Percentiles rank a stretch among this genome's conserved stretches.
phyloP scores from a whole-genome alignment of 2,329 filamentous ascomycete species.

The Bipolaris victoriae region DNA sequence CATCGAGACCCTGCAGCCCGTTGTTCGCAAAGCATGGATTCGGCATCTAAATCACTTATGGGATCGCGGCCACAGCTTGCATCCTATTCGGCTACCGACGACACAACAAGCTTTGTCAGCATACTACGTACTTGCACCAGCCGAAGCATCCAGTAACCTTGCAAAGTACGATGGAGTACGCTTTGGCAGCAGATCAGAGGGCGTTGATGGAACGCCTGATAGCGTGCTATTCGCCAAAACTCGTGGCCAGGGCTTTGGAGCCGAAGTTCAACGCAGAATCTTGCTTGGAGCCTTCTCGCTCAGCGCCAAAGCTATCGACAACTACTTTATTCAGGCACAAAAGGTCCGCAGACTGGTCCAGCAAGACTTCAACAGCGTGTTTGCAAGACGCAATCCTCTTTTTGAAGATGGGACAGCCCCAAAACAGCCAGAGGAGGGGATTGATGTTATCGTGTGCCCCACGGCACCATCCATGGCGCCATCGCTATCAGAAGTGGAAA shows the following conservation, averaged over 20 bases:
- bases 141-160: constrained; percentile 93
- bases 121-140: constrained; percentile 94
- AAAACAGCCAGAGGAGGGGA: constrained; percentile 60
- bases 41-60: constrained; percentile 65
- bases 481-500: constrained; percentile 62
- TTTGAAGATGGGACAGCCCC: constrained; percentile 39
- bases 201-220: constrained; percentile 63
- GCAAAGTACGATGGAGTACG: constrained; percentile 97
- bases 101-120: constrained; percentile 87
- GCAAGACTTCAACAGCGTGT: constrained; percentile 82
- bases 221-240: constrained; percentile 69
- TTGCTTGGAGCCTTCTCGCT: constrained; percentile 88
- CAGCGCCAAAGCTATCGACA: constrained; percentile 88
- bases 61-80: constrained; percentile 70
- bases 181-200: constrained; percentile 70
- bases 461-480: constrained; percentile 82
- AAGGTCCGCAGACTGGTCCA: constrained; percentile 83
- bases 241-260: constrained; percentile 76
- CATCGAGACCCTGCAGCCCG: constrained; percentile 75
- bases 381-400: constrained; percentile 73
- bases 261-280: constrained; percentile 85
- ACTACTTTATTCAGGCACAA: constrained; percentile 96
- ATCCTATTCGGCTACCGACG: constrained; percentile 79
- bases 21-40: constrained; percentile 74
- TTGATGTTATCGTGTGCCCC: constrained; percentile 87